Percentiles rank a stretch among this genome's conserved stretches.
Conservation (phyloP, 768 basidiomycete species). For the Suillus lakei region DNA sequence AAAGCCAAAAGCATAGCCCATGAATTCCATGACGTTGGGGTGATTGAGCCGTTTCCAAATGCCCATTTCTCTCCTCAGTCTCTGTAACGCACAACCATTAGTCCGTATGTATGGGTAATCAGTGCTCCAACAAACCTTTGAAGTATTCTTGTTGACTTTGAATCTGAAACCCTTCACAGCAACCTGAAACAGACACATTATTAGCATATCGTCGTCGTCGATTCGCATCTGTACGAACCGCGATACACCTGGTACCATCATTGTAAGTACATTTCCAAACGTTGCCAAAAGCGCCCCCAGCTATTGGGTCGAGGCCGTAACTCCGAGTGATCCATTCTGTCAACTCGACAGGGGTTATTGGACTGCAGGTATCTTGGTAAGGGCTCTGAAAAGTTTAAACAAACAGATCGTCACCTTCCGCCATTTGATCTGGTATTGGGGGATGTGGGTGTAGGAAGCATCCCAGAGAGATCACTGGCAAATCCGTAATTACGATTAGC, state of each 20-base stretch:
- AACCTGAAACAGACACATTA: conserved; percentile 8
- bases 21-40: conserved; percentile 27
- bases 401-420: neutral
- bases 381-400: neutral
- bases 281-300: conserved; percentile 14
- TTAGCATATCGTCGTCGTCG: neutral
- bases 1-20: conserved; percentile 24
- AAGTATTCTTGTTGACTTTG: neutral
- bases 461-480: neutral
- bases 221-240: conserved; percentile 4
- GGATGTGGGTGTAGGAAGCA: neutral
- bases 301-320: conserved; percentile 1
- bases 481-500: neutral
- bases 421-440: neutral
- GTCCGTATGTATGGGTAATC: neutral
- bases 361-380: neutral
- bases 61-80: conserved; percentile 26
- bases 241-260: neutral
- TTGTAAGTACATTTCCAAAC: conserved; percentile 15
- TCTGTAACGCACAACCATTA: conserved; percentile 8
- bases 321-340: conserved; percentile 1
- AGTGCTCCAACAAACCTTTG: conserved; percentile 1
- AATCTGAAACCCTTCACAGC: conserved; percentile 15
- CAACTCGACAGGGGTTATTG: neutral
- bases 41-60: conserved; percentile 27